Conservation (phyloP, 768 basidiomycete genomes). For the Pholiota microspora region DNA sequence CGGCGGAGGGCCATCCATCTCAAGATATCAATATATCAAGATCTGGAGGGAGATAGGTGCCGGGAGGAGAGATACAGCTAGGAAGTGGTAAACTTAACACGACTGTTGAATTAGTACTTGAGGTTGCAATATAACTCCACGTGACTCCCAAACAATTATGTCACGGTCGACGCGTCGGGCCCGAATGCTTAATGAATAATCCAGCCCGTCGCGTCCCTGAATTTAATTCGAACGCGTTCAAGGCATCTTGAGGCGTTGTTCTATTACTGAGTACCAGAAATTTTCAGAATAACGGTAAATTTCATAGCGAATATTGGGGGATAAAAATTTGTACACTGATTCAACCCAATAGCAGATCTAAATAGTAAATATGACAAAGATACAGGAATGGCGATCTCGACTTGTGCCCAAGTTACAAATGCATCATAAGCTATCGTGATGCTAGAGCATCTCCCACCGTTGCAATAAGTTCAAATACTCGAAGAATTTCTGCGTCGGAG, state of each 20-base stretch:
- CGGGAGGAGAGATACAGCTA: background rate
- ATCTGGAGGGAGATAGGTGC: conserved; percentile 13
- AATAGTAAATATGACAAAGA: no score
- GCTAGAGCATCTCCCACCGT: conserved; percentile 59
- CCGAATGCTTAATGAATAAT: background rate
- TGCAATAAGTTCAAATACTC: conserved; percentile 56
- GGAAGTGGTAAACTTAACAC: background rate
- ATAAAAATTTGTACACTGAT: no score
- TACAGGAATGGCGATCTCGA: no score
- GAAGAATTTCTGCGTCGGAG: conserved; percentile 50
- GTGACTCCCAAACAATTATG: conserved; percentile 12
- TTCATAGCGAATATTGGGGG: no score
- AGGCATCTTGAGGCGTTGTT: no score
- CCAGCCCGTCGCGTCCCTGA: background rate
- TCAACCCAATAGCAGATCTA: no score
- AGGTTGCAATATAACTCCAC: conserved; percentile 4
- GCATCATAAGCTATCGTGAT: conserved; percentile 25
- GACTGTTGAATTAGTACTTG: background rate
- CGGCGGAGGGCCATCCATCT: conserved; percentile 89
- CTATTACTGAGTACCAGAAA: no score
- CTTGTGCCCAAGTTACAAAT: no score
- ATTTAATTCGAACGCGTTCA: background rate
- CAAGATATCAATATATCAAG: conserved; percentile 13
- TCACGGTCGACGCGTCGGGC: background rate
- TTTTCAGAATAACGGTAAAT: no score